Base-by-base conservation (phyloP, 1,139 yeast genomes). In the Kluyveromyces sp. region DNA sequence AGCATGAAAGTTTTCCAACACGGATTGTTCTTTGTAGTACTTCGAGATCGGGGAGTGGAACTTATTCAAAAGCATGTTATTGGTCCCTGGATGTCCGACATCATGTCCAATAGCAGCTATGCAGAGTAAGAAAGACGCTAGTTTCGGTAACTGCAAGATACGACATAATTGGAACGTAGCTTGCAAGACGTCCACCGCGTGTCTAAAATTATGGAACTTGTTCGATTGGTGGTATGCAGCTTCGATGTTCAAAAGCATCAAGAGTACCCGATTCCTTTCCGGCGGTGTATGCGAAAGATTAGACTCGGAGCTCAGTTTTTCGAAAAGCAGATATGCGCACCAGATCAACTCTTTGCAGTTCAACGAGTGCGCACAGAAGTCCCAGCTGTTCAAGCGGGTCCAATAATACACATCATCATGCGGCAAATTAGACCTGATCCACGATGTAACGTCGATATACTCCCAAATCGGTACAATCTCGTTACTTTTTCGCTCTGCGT, bases 91-190 rank as follows among this genome's bases (percentile, higher is more conserved):
- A 63, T 92, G 98, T 17, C 96, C 95, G 28, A 86, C 80, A 64
- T 92, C 98, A 64, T 92, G 98, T 39, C 98, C 97, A 40, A 89
- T 68, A 1, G 96, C 95, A 1, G 96, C 86, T 19, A 88, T 71
- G 36, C 86, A 70, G 22, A 87, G 66, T 28, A 58, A 46, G 29
- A 56, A 44, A 6, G 39, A 37, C 7, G 38, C 15, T 13, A 44
- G 36, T 3, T 42, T 33, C 18, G 46, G 37, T 11, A 35, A 19
- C 18, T 39, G 31, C 8, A 47, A 41, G 7, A 33, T 13, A 29
- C 41, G 39, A 35, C 60, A 54, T 12, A 62, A 48, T 38, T 47
- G 56, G 53, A 59, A 60, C 6, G 92, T 79, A 1, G 95, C 96
- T 66, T 92, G 98, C 59, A 89, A 68, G 6, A 92, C 98, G 65